Evolutionary conservation across 1,139 yeast species (phyloP).

Genomic region (Meyerozyma smithsonii): DNA sequence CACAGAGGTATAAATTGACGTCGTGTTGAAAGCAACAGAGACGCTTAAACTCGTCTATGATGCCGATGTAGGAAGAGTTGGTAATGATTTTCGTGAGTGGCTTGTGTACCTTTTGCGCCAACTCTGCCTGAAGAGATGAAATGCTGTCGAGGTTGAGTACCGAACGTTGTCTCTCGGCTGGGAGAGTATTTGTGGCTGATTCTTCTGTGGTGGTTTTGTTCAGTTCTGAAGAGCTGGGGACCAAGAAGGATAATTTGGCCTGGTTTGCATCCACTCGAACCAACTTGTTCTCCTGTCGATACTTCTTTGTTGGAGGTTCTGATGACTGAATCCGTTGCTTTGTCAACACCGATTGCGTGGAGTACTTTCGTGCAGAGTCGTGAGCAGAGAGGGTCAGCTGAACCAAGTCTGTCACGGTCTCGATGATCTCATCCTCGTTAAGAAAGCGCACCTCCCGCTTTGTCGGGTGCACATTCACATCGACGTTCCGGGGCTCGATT

Average conservation of each 20-base stretch:
- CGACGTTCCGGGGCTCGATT: conserved; percentile 67
- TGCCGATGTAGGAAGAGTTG: conserved; percentile 72
- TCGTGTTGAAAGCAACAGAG: conserved; percentile 81
- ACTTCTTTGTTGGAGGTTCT: conserved; percentile 20
- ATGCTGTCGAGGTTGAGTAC: conserved; percentile 58
- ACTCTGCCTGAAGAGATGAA: conserved; percentile 44
- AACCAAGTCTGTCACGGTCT: conserved; percentile 46
- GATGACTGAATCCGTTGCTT: conserved; percentile 7
- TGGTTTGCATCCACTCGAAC: conserved; percentile 76
- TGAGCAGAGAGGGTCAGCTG: conserved; percentile 50
- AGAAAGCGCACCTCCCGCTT: conserved; percentile 87
- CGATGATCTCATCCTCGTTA: conserved; percentile 81
- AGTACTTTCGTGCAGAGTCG: conserved; percentile 67
- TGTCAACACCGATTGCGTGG: conserved; percentile 54
- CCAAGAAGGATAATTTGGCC: conserved; percentile 44
- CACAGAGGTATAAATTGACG: conserved; percentile 70
- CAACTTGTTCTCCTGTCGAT: conserved; percentile 56
- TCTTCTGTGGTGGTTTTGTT: neutral
- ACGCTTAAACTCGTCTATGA: conserved; percentile 68
- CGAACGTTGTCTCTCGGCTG: conserved; percentile 8
- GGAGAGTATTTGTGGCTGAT: neutral
- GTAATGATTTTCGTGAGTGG: conserved; percentile 64
- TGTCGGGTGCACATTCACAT: conserved; percentile 95
- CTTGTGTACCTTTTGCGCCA: conserved; percentile 43
- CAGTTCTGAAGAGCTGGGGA: neutral